Evolutionary conservation across 306 rosid species (phyloP).

Genomic region (Cicer yamashitae): DNA sequence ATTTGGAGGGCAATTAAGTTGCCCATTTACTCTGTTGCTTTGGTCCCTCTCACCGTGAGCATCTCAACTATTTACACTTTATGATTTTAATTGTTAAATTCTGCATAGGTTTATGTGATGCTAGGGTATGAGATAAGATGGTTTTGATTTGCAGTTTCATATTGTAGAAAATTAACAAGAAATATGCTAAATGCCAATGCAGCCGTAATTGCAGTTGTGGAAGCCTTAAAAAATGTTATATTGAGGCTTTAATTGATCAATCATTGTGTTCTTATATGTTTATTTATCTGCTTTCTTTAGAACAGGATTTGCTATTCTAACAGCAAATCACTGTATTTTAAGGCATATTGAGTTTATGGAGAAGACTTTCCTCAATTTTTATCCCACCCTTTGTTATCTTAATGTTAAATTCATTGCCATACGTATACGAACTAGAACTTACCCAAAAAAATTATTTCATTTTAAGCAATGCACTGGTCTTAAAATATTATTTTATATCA

Average conservation of each 20-base stretch:
- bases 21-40: constrained; percentile 90
- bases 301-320: too few species aligned
- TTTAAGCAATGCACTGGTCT: constrained; percentile 15
- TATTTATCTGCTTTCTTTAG: too few species aligned
- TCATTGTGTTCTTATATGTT: too few species aligned
- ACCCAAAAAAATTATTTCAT: not conserved
- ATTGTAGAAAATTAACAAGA: not conserved
- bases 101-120: not conserved
- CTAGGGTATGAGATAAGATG: too few species aligned
- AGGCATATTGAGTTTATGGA: too few species aligned
- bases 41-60: constrained; percentile 87
- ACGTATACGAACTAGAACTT: not conserved
- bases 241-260: too few species aligned
- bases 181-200: not conserved
- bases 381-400: too few species aligned
- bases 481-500: constrained; percentile 12
- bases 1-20: constrained; percentile 89
- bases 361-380: too few species aligned
- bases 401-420: too few species aligned
- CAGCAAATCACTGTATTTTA: too few species aligned
- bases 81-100: not conserved
- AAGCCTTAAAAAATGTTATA: too few species aligned
- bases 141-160: not conserved
- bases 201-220: too few species aligned
- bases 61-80: constrained; percentile 9